These are phyloP conservation scores for Ajuga reptans DNA, from an alignment of 305 asterid species.

Conservation along the genomic window DNA sequence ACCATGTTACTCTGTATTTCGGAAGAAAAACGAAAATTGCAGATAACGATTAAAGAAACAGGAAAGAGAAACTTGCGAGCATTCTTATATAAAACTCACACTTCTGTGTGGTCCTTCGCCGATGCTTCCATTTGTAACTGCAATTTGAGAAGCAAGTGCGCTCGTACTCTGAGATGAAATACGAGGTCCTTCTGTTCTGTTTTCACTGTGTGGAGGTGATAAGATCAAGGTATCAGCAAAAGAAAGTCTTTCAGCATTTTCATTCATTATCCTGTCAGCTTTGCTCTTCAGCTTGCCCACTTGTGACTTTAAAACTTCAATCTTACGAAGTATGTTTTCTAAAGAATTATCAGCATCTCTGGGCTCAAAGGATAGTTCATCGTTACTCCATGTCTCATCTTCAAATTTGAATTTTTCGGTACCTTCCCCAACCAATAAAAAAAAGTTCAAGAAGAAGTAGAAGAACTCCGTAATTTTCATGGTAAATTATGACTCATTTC, in stretches of 20 bases:
- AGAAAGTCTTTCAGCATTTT: conserved; percentile 40
- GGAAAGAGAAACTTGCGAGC: neutral
- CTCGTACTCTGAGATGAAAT: conserved; percentile 45
- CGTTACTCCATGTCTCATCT: conserved; percentile 31
- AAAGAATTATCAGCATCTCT: conserved; percentile 34
- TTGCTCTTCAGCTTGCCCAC: conserved; percentile 41
- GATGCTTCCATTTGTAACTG: conserved; percentile 35
- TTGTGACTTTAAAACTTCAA: conserved; percentile 37
- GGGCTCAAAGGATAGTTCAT: conserved; percentile 33
- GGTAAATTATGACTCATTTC: neutral
- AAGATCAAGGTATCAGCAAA: conserved; percentile 26
- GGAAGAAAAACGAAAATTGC: neutral
- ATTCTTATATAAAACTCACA: conserved; percentile 28
- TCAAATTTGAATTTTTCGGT: conserved; percentile 28
- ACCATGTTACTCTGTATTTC: neutral
- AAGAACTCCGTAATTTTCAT: neutral
- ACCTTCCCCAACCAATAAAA: conserved; percentile 19
- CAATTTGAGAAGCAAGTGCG: conserved; percentile 32
- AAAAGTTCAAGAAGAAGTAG: neutral
- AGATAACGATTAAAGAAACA: neutral
- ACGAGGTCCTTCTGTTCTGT: conserved; percentile 34
- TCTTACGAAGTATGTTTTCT: conserved; percentile 43
- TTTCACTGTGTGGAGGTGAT: conserved; percentile 39
- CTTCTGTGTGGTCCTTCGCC: conserved; percentile 24
- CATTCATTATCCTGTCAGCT: conserved; percentile 34